Percentiles rank a stretch among this genome's conserved stretches.
Conservation (phyloP, 495 filamentous ascomycete genomes). For the Lepidopterella palustris region DNA sequence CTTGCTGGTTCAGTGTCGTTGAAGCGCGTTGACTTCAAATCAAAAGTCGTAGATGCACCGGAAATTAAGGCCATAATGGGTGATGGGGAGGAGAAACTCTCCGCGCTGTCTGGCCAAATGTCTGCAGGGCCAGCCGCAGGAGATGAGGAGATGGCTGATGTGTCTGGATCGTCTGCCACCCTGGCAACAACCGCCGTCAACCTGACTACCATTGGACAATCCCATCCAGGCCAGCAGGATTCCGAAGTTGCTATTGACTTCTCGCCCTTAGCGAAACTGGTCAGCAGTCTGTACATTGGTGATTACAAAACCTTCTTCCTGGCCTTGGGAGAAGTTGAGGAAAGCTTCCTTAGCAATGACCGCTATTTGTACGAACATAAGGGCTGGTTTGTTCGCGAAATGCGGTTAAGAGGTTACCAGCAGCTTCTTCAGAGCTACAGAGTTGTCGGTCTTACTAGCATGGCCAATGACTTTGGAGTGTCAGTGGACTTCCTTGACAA, state of each 20-base stretch:
- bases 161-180: constrained; percentile 46
- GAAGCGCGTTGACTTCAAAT: constrained; percentile 97
- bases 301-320: constrained; percentile 90
- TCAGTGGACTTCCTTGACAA: constrained; percentile 92
- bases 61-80: constrained; percentile 96
- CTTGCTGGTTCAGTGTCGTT: constrained; percentile 89
- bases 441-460: constrained; percentile 89
- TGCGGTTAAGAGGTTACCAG: constrained; percentile 91
- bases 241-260: constrained; percentile 72
- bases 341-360: constrained; percentile 87
- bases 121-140: constrained; percentile 71
- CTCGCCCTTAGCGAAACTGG: constrained; percentile 73
- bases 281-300: constrained; percentile 84
- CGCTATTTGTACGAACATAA: constrained; percentile 91
- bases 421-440: constrained; percentile 96
- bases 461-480: constrained; percentile 94
- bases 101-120: constrained; percentile 67
- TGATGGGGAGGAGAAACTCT: constrained; percentile 75
- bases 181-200: constrained; percentile 67
- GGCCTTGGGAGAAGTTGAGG: constrained; percentile 85
- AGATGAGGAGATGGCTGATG: constrained; percentile 75
- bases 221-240: constrained; percentile 59
- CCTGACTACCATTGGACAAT: constrained; percentile 69
- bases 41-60: constrained; percentile 93
- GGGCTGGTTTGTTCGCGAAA: constrained; percentile 94